These are phyloP conservation scores for Pichia rugopelliculosa DNA, from an alignment of 805 yeast genomes.

Conservation along the genomic window DNA sequence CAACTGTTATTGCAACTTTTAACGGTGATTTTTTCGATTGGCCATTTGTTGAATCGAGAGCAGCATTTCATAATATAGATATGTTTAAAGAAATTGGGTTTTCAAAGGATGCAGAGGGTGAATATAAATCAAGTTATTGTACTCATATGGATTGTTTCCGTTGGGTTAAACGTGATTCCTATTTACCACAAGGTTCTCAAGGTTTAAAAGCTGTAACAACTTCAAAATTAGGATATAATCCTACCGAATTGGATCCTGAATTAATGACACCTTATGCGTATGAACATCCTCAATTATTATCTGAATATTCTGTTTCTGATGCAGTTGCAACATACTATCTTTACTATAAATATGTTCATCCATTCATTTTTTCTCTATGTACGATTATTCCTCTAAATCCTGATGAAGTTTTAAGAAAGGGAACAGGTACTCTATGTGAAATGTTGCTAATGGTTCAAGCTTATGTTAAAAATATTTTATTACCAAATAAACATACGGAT, in stretches of 20 bases:
- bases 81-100: conserved; percentile 94
- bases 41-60: conserved; percentile 94
- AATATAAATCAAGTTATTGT: conserved; percentile 87
- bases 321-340: conserved; percentile 97
- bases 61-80: conserved; percentile 73
- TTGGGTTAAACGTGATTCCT: conserved; percentile 98
- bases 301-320: conserved; percentile 98
- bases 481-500: conserved; percentile 92
- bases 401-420: conserved; percentile 91
- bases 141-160: conserved; percentile 95
- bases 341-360: conserved; percentile 95
- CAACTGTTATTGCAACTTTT: conserved; percentile 96
- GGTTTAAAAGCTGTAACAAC: conserved; percentile 98
- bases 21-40: conserved; percentile 99
- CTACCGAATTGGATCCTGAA: conserved; percentile 95
- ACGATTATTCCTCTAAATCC: conserved; percentile 94
- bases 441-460: conserved; percentile 97
- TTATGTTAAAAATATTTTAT: conserved; percentile 60
- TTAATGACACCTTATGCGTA: conserved; percentile 96
- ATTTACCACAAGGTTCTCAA: conserved; percentile 96
- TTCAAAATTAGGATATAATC: conserved; percentile 90
- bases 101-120: conserved; percentile 81
- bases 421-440: conserved; percentile 98
- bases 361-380: conserved; percentile 91
- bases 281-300: conserved; percentile 83